Percentiles rank a stretch among this genome's conserved stretches.
Conservation (phyloP, 352 stramenopile genomes). For the Phytophthora aleatoria region DNA sequence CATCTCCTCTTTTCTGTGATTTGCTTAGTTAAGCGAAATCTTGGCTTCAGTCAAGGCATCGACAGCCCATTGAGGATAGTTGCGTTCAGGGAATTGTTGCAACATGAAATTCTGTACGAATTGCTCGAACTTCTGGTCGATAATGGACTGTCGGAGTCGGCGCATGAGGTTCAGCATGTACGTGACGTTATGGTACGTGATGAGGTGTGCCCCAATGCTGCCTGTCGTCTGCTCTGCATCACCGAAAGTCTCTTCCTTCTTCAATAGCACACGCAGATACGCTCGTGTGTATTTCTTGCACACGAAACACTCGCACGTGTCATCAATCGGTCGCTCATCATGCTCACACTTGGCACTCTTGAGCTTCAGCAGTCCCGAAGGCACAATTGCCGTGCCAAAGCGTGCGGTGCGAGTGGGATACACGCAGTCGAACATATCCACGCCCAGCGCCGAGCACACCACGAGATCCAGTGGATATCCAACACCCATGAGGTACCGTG, state of each 20-base stretch:
- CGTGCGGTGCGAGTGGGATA: constrained; percentile 96
- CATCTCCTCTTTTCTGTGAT: background rate
- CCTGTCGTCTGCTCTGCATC: constrained; percentile 31
- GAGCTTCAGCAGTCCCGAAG: constrained; percentile 73
- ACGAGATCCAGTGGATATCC: constrained; percentile 98
- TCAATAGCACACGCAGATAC: constrained; percentile 73
- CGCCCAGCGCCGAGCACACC: constrained; percentile 95
- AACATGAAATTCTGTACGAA: constrained; percentile 86
- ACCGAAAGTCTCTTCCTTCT: constrained; percentile 61
- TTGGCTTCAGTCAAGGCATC: constrained; percentile 69
- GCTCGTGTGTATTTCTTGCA: constrained; percentile 78
- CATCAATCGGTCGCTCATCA: constrained; percentile 70
- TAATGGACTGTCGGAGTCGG: constrained; percentile 69
- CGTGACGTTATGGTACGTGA: constrained; percentile 86
- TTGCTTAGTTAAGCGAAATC: constrained; percentile 43
- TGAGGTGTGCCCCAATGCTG: constrained; percentile 63
- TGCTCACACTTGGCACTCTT: constrained; percentile 58
- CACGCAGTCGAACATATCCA: constrained; percentile 99
- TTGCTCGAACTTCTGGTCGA: constrained; percentile 68
- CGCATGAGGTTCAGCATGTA: constrained; percentile 88
- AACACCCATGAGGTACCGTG: constrained; percentile 98
- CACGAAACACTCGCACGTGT: constrained; percentile 70
- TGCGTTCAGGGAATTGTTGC: constrained; percentile 58
- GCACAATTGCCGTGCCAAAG: constrained; percentile 94
- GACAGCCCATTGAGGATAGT: constrained; percentile 71